Evolutionary conservation across 2,329 filamentous ascomycete species (phyloP).

Genomic region (Colletotrichum navitas): DNA sequence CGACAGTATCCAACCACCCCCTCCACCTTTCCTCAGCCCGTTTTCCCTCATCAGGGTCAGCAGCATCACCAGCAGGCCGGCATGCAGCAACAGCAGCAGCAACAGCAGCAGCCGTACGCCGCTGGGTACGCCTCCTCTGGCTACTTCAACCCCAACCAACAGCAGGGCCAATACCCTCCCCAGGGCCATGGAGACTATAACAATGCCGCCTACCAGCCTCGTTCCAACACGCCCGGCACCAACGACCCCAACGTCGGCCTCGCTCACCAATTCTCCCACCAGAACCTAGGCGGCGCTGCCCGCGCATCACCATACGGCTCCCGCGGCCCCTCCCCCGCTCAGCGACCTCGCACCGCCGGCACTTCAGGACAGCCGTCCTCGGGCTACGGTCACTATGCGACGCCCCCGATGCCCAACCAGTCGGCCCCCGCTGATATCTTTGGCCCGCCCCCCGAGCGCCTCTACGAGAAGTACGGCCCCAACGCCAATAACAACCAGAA

Average conservation of each 20-base stretch:
- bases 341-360: slow-evolving; percentile 88
- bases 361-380: slow-evolving; percentile 70
- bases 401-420: slow-evolving; percentile 73
- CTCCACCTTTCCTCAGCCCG: slow-evolving; percentile 95
- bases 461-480: slow-evolving; percentile 81
- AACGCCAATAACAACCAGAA: slow-evolving; percentile 78
- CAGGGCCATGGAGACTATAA: slow-evolving; percentile 59
- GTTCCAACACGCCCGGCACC: slow-evolving; percentile 70
- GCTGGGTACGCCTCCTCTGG: slow-evolving; percentile 59
- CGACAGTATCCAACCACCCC: slow-evolving; percentile 88
- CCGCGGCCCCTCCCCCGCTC: slow-evolving; percentile 75
- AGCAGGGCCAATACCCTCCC: slow-evolving; percentile 60
- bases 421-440: slow-evolving; percentile 78
- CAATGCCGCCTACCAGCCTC: slow-evolving; percentile 59
- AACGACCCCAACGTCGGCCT: slow-evolving; percentile 92
- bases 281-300: slow-evolving; percentile 84
- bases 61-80: slow-evolving; percentile 50
- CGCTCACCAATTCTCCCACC: slow-evolving; percentile 96
- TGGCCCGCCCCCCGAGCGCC: slow-evolving; percentile 83
- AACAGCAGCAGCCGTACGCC: slow-evolving; percentile 61
- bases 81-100: slow-evolving; percentile 50
- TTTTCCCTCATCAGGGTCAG: slow-evolving; percentile 63
- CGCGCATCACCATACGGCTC: slow-evolving; percentile 77
- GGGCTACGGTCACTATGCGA: slow-evolving; percentile 75
- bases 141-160: slow-evolving; percentile 75